phyloP scores from a whole-genome alignment of 1,284 basidiomycete species.

The Cutaneotrichosporon mucoides region DNA sequence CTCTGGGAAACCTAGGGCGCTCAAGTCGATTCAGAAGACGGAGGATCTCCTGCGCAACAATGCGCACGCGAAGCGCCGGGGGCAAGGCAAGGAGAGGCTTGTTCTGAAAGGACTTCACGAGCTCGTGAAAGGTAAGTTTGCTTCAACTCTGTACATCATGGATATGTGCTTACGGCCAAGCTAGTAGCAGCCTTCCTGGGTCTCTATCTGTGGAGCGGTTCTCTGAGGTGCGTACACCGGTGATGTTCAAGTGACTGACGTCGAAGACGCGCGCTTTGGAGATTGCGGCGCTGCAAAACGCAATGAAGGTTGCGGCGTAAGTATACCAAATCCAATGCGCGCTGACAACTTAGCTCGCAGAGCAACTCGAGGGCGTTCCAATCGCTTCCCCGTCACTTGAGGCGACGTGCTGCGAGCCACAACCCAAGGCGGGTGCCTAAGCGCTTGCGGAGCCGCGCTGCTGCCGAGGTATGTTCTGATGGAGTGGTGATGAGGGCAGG shows the following conservation, averaged over 20 bases:
- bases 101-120: constrained; percentile 29
- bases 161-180: constrained; percentile 39
- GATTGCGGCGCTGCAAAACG: constrained; percentile 77
- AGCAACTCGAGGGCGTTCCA: constrained; percentile 83
- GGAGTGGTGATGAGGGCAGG: no score
- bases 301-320: constrained; percentile 73
- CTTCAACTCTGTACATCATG: no score
- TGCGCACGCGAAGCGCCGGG: constrained; percentile 18
- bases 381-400: constrained; percentile 77
- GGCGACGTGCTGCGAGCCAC: constrained; percentile 86
- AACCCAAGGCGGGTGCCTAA: constrained; percentile 83
- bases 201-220: constrained; percentile 82
- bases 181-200: constrained; percentile 61
- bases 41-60: constrained; percentile 29
- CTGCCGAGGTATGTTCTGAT: constrained; percentile 61
- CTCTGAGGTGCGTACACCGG: constrained; percentile 59
- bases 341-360: constrained; percentile 42
- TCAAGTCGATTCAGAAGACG: constrained; percentile 34
- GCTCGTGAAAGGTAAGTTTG: constrained; percentile 26
- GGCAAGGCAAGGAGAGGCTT: constrained; percentile 34
- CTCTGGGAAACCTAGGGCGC: constrained; percentile 3
- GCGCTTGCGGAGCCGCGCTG: constrained; percentile 70
- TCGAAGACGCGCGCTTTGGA: constrained; percentile 74
- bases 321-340: constrained; percentile 13
- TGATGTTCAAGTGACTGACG: background rate